Percentiles rank a stretch among this genome's conserved stretches.
Conservation (phyloP, 1,284 basidiomycete genomes). For the Boletus sp. region DNA sequence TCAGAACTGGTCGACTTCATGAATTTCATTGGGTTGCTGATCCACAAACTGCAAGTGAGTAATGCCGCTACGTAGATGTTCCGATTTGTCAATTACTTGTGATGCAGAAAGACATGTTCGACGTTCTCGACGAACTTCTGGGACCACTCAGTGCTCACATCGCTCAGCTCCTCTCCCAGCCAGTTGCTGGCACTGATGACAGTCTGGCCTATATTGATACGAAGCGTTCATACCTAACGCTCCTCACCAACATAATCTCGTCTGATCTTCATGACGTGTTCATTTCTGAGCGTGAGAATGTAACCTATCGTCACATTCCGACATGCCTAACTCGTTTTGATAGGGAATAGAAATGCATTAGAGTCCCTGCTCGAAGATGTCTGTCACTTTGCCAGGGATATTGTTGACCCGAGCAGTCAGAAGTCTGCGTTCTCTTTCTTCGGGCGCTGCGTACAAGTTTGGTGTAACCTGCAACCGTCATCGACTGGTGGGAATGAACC, state of each 20-base stretch:
- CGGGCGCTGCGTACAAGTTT: slow-evolving; percentile 70
- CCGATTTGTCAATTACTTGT: slow-evolving; percentile 7
- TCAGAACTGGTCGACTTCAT: slow-evolving; percentile 94
- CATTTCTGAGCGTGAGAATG: slow-evolving; percentile 74
- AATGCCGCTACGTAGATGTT: neutral
- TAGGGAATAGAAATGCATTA: slow-evolving; percentile 81
- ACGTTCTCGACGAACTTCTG: slow-evolving; percentile 88
- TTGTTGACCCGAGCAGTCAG: slow-evolving; percentile 71
- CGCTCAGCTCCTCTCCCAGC: slow-evolving; percentile 75
- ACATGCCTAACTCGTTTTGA: slow-evolving; percentile 11
- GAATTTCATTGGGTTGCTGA: slow-evolving; percentile 87
- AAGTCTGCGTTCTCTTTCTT: slow-evolving; percentile 84
- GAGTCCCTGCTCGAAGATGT: slow-evolving; percentile 70
- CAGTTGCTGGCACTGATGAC: slow-evolving; percentile 90
- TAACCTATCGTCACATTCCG: slow-evolving; percentile 2
- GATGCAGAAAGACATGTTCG: slow-evolving; percentile 69
- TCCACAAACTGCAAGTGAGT: slow-evolving; percentile 87
- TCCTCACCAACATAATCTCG: slow-evolving; percentile 81
- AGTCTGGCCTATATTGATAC: slow-evolving; percentile 79
- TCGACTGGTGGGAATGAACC: slow-evolving; percentile 39
- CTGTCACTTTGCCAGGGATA: slow-evolving; percentile 72
- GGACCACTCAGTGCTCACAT: slow-evolving; percentile 85
- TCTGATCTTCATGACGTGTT: slow-evolving; percentile 83
- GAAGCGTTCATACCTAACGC: slow-evolving; percentile 84
- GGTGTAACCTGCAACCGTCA: slow-evolving; percentile 58